These are phyloP conservation scores for Sordaria brevicollis DNA, from an alignment of 495 filamentous ascomycete genomes.

Conservation along the genomic window DNA sequence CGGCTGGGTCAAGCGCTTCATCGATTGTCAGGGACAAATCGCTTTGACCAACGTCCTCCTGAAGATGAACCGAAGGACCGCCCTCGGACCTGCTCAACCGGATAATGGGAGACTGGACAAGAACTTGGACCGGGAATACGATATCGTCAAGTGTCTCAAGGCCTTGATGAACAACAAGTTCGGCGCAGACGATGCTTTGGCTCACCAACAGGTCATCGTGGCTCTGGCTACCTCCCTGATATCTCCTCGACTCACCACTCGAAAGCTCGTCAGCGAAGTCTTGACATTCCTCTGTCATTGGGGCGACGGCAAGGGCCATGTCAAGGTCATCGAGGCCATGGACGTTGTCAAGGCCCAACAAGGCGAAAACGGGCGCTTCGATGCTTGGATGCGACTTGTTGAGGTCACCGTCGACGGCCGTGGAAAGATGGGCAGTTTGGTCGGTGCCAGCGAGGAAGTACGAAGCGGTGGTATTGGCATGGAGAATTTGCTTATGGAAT, in stretches of 20 bases:
- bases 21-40: conserved; percentile 95
- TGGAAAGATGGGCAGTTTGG: conserved; percentile 96
- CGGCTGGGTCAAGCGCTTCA: conserved; percentile 92
- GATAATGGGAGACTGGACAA: conserved; percentile 63
- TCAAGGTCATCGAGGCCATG: conserved; percentile 87
- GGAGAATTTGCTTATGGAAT: conserved; percentile 99
- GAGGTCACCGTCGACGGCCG: conserved; percentile 95
- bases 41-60: conserved; percentile 87
- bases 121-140: conserved; percentile 89
- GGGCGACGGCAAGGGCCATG: conserved; percentile 83
- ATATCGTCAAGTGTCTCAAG: conserved; percentile 95
- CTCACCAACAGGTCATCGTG: conserved; percentile 79
- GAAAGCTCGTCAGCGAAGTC: conserved; percentile 93
- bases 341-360: conserved; percentile 84
- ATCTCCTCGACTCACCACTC: conserved; percentile 80
- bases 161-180: conserved; percentile 98
- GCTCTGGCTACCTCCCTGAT: conserved; percentile 80
- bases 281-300: conserved; percentile 96
- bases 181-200: conserved; percentile 92
- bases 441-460: conserved; percentile 93
- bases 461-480: conserved; percentile 96
- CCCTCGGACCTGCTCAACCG: conserved; percentile 55
- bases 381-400: conserved; percentile 97
- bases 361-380: conserved; percentile 90
- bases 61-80: conserved; percentile 84